Base-by-base conservation (phyloP, 768 basidiomycete species). In the Paxillus ammoniavirescens region DNA sequence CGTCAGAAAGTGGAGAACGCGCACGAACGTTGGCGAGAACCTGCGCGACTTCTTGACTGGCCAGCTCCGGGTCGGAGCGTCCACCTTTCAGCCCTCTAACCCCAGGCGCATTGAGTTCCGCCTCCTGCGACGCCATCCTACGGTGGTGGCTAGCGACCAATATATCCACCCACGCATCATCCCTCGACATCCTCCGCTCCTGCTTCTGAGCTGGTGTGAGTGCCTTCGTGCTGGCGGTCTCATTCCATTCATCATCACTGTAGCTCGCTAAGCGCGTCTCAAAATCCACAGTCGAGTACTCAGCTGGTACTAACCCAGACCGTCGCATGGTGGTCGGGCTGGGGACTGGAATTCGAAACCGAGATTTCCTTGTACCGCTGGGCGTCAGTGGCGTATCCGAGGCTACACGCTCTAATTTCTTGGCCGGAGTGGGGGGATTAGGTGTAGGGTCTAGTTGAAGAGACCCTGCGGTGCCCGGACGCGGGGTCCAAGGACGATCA, bases 111-210 rank as follows among this genome's bases (percentile, higher is more conserved):
- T 58, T 54, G 13, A 53, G 54, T 36, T 77, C 75, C 4, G 73
- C 81, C 45, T 86, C 86, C 65, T 87, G 86, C 7, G 75, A 79
- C 1, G 65, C 77, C 64, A 86, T 67, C 40, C 84, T 69, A 40
- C 84, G 71, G 35, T 60, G 67, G 58, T 79, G 80, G 13, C 66
- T 80, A 42, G 82, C 83, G 2, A 93, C 89, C 9, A 92, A 71
- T 40, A 93, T 93, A 69, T 93, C 91, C 40, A 93, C 89, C 90
- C 91, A 92, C 4, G 89, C 89, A 62, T 93, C 91, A 47, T 89
- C 85, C 59, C 70, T 74, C 17, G 77, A 75, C 59, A 65, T 70
- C 70, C 62, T 73, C 71, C 72, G 69, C 37, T 77, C 75, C 36
- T 78, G 69, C 18, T 67, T 69, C 37, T 72, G 64, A 17, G 77